Evolutionary conservation across 176 grass and related monocot genomes (phyloP), one percentile per base, ranked within the genome.

Genomic region (Triticum urartu): DNA sequence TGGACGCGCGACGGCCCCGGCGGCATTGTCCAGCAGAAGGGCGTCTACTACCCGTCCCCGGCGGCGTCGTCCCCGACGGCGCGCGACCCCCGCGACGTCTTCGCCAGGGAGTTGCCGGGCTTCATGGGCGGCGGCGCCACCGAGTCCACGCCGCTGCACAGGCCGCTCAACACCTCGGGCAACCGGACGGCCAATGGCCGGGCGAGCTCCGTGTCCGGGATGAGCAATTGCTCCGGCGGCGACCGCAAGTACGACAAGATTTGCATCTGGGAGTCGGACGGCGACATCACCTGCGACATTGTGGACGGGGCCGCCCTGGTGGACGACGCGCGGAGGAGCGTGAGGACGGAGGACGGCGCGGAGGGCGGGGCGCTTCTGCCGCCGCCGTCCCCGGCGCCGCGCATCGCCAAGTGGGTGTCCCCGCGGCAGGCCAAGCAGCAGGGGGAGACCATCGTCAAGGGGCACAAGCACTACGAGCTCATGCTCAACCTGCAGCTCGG

Each of bases 401-500:
- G 56, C 78, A 45, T 91, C 78, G 50, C 86, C 42, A 92, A 84
- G 66, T 94, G 97, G 97, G 69, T 82, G 76, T 85, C 87, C 5
- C 91, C 93, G 1, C 84, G 12, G 43, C 72, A 83, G 69, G 59
- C 76, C 17, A 96, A 92, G 83, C 91, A 40, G n/a, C 97, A 99
- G 83, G 97, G 97, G 30, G 88, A 91, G 72, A 96, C 82, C 79
- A 99, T 99, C 63, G 90, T 88, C 58, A 93, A 90, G 77, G 97
- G 94, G 14, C 97, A 99, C 86, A 92, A 95, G 83, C 88, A 96
- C 85, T 99, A 94, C 84, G 92, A 93, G 80, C 94, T 99, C 25
- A 99, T 99, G 94, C 90, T 99, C 32, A 99, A 99, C 81, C 84
- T 99, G 84, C 94, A 99, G 83, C 97, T 99, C 17, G 97, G 97